These are phyloP conservation scores for Fusarium heterosporum DNA, from an alignment of 2,329 filamentous ascomycete genomes.

Conservation along the genomic window DNA sequence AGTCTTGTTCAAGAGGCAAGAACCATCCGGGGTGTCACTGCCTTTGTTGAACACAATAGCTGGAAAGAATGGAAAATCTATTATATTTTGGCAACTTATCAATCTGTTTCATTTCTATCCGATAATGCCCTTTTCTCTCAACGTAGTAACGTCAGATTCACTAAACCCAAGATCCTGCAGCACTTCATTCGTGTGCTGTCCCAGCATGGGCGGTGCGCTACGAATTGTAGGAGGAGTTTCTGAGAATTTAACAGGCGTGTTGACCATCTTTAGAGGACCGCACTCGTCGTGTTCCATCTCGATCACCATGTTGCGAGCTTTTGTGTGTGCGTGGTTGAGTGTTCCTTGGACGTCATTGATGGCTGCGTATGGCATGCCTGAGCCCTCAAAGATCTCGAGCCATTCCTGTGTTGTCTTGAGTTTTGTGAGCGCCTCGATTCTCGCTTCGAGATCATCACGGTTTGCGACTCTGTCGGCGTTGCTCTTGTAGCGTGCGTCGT, in stretches of 20 bases:
- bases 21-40: constrained; percentile 1
- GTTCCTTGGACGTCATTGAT: constrained; percentile 93
- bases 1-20: not conserved
- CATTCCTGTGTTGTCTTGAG: constrained; percentile 88
- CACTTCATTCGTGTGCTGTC: constrained; percentile 87
- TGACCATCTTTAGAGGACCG: constrained; percentile 89
- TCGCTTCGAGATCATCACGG: constrained; percentile 78
- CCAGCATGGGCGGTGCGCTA: constrained; percentile 83
- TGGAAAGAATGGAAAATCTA: not conserved
- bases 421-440: constrained; percentile 81
- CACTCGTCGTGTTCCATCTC: constrained; percentile 86
- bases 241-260: constrained; percentile 95
- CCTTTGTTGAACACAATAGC: constrained; percentile 2
- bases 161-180: constrained; percentile 71
- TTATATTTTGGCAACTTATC: not conserved
- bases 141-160: constrained; percentile 66
- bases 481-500: constrained; percentile 68
- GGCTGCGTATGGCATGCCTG: constrained; percentile 90
- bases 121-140: constrained; percentile 77
- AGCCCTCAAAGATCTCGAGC: constrained; percentile 88
- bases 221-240: constrained; percentile 81
- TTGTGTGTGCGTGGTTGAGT: constrained; percentile 85
- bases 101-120: constrained; percentile 52
- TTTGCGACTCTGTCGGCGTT: constrained; percentile 76
- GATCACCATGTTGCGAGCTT: constrained; percentile 88